Evolutionary conservation across 208 protist species (phyloP).

Genomic region (Leishmania gerbilli): DNA sequence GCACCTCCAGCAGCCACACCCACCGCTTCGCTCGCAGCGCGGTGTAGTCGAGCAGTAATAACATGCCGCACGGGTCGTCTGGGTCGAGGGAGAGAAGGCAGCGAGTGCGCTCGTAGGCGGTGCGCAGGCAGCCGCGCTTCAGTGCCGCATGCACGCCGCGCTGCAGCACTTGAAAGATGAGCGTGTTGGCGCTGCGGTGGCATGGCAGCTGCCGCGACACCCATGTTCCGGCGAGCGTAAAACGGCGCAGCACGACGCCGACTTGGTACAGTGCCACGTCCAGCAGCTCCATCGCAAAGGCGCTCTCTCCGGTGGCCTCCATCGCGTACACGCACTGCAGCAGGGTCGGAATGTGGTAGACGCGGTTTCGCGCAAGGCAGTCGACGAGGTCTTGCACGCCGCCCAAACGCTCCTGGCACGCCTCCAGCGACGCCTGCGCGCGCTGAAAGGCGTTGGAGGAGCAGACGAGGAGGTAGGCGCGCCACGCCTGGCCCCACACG

Average conservation of each 20-base stretch:
- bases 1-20: slow-evolving; percentile 81
- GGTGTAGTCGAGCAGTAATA: slow-evolving; percentile 78
- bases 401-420: slow-evolving; percentile 32
- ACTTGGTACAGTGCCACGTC: slow-evolving; percentile 83
- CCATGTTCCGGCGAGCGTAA: slow-evolving; percentile 63
- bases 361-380: slow-evolving; percentile 41
- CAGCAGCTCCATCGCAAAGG: slow-evolving; percentile 58
- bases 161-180: slow-evolving; percentile 60
- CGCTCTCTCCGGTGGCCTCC: slow-evolving; percentile 58
- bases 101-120: slow-evolving; percentile 70
- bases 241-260: slow-evolving; percentile 63
- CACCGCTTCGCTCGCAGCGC: slow-evolving; percentile 78
- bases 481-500: slow-evolving; percentile 5
- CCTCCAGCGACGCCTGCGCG: slow-evolving; percentile 42
- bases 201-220: slow-evolving; percentile 48
- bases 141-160: slow-evolving; percentile 72
- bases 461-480: slow-evolving; percentile 45
- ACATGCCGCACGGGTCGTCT: slow-evolving; percentile 57
- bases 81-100: slow-evolving; percentile 81
- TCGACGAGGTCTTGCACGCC: slow-evolving; percentile 58
- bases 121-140: slow-evolving; percentile 65
- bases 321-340: slow-evolving; percentile 65
- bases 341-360: slow-evolving; percentile 87
- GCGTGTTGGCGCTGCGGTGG: slow-evolving; percentile 34
- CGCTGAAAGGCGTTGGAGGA: slow-evolving; percentile 47